A percentile compares a stretch with the other conserved stretches of the same genome.
Conservation (phyloP, 495 filamentous ascomycete species). For the Pyronema omphalodes region DNA sequence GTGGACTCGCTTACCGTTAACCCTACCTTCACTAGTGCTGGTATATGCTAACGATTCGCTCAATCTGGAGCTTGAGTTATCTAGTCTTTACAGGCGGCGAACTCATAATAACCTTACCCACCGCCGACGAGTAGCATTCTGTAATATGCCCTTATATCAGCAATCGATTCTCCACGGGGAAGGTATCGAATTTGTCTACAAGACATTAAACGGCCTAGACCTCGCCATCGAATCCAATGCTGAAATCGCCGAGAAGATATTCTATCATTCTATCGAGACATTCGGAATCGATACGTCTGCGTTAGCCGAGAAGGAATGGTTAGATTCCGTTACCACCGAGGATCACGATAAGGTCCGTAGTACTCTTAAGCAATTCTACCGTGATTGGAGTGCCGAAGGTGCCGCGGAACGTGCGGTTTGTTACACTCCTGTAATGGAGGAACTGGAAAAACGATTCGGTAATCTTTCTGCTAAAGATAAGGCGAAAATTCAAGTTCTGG, state of each 20-base stretch:
- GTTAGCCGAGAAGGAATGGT: conserved; percentile 33
- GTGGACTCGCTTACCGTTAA: too few relatives aligned
- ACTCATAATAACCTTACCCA: conserved; percentile 82
- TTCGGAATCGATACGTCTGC: conserved; percentile 11
- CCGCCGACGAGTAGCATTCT: conserved; percentile 73
- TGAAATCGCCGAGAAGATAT: conserved; percentile 59
- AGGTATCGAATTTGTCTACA: conserved; percentile 56
- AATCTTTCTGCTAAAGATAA: conserved; percentile 13
- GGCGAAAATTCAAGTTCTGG: conserved; percentile 44
- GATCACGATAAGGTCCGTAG: conserved; percentile 83
- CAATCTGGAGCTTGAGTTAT: too few relatives aligned
- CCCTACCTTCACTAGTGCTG: too few relatives aligned
- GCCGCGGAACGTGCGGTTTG: conserved; percentile 50
- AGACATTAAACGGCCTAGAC: conserved; percentile 59
- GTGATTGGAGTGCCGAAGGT: conserved; percentile 83
- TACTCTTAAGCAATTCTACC: conserved; percentile 80
- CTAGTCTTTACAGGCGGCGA: conserved; percentile 42
- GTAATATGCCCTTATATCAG: conserved; percentile 65
- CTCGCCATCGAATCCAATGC: conserved; percentile 80
- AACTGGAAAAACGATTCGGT: conserved; percentile 35
- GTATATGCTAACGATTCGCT: too few relatives aligned
- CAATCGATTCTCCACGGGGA: conserved; percentile 60
- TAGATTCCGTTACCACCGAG: conserved; percentile 40
- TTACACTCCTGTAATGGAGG: conserved; percentile 50
- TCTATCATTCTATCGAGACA: conserved; percentile 40